Conservation (phyloP, 345 rosid genomes). For the Salix viminalis region DNA sequence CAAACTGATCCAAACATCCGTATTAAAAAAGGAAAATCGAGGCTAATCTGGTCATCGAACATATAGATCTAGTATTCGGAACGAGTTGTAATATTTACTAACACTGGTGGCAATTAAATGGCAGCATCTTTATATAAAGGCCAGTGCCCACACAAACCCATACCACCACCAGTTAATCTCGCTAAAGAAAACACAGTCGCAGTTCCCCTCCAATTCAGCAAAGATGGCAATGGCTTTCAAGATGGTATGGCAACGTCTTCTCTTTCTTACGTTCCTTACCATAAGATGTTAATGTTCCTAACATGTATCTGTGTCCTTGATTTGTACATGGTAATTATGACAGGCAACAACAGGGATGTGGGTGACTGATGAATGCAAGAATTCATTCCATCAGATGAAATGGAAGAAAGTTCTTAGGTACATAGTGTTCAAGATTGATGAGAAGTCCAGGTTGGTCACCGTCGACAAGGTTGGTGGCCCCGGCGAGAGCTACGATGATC, state of each 20-base stretch:
- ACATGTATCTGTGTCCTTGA: neutral
- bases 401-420: conserved; percentile 85
- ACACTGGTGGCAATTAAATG: conserved; percentile 28
- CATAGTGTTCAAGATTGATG: conserved; percentile 94
- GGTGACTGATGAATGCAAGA: conserved; percentile 85
- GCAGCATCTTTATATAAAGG: conserved; percentile 39
- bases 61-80: neutral
- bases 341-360: conserved; percentile 95
- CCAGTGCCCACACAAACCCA: neutral
- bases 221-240: conserved; percentile 98
- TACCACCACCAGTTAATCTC: neutral
- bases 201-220: conserved; percentile 15
- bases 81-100: conserved; percentile 28
- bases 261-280: neutral
- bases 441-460: conserved; percentile 71
- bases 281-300: neutral
- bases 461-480: conserved; percentile 91
- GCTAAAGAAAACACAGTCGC: neutral
- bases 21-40: neutral
- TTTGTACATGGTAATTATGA: neutral
- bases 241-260: conserved; percentile 47
- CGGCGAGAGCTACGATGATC: conserved; percentile 71
- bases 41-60: neutral
- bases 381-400: conserved; percentile 88
- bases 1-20: fast-evolving